A percentile compares a stretch with the other conserved stretches of the same genome.
These are phyloP conservation scores for Symbiodinium natans DNA, from an alignment of 73 alveolate species.

Conservation along the genomic window DNA sequence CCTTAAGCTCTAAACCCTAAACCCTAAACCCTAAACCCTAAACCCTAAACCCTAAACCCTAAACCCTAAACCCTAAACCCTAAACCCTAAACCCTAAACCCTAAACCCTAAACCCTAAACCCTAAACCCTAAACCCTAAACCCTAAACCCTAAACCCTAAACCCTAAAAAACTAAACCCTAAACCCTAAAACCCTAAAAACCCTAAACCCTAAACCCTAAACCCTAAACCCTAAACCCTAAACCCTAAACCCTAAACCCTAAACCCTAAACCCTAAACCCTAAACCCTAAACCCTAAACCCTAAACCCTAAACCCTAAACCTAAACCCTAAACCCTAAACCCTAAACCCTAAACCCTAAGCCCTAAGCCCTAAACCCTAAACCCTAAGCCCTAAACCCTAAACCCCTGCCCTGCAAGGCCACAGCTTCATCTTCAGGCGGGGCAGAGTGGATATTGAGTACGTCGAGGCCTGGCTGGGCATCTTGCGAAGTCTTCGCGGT, in stretches of 20 bases:
- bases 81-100: too few species aligned
- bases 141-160: too few species aligned
- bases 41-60: too few species aligned
- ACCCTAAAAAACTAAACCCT: too few species aligned
- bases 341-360: neutral
- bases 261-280: neutral
- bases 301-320: neutral
- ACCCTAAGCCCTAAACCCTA: slow-evolving; percentile 2
- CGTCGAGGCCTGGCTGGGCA: neutral
- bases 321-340: neutral
- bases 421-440: neutral
- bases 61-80: too few species aligned
- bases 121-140: too few species aligned
- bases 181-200: too few species aligned
- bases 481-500: too few species aligned
- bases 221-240: neutral
- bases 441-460: neutral
- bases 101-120: too few species aligned
- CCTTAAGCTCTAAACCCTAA: too few species aligned
- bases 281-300: neutral
- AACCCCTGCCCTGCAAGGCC: neutral
- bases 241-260: neutral
- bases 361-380: neutral
- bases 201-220: too few species aligned
- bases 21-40: too few species aligned